Base-by-base conservation (phyloP, 2,329 filamentous ascomycete genomes). In the Pseudogymnoascus sp. region DNA sequence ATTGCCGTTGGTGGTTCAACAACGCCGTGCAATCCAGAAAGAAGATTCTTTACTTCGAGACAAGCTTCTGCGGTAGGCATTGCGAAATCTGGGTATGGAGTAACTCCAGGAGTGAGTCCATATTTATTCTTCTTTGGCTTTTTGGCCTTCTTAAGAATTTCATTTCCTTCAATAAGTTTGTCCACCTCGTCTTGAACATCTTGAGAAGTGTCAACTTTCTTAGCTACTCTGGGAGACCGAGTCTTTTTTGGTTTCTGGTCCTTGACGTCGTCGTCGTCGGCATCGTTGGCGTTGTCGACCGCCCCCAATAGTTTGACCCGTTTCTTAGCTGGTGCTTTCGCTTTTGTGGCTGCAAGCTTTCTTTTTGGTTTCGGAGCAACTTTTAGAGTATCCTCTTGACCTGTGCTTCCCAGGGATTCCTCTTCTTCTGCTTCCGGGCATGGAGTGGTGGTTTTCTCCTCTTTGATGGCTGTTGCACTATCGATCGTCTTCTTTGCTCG, bases 21-120 rank as follows among this genome's bases (percentile, higher is more conserved):
- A 60, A 83, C 78, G 1, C 88, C 88, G 68, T 95, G 89, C 0
- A 84, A 71, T 11, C 78, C 77, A 1, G 84, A 81, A 0, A 95
- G 80, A 2, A 93, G 76, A 1, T 77, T 75, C 61, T 85, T 82
- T 4, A 93, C 87, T 67, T 87, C 80, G 64, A 86, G 79, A 69
- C 89, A 92, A 67, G 90, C 84, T 58, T 85, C 82, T 0, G 78
- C 68, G 0, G 86, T 91, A 0, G 90, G 90, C 61, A 79, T 81
- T 2, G 72, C 67, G 71, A 84, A 87, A 61, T 86, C 78, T 0
- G 89, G 88, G 65, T 87, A 95, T 0, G 90, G 90, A 1, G 84
- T 81, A 59, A 69, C 68, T 22, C 82, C 81, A 25, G 81, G 81
- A 2, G 77, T 83, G 28, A 85, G 69, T 11, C 80, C 78, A 61